Evolutionary conservation across 331 rosid genomes (phyloP).

Genomic region (Spiraea crenata): DNA sequence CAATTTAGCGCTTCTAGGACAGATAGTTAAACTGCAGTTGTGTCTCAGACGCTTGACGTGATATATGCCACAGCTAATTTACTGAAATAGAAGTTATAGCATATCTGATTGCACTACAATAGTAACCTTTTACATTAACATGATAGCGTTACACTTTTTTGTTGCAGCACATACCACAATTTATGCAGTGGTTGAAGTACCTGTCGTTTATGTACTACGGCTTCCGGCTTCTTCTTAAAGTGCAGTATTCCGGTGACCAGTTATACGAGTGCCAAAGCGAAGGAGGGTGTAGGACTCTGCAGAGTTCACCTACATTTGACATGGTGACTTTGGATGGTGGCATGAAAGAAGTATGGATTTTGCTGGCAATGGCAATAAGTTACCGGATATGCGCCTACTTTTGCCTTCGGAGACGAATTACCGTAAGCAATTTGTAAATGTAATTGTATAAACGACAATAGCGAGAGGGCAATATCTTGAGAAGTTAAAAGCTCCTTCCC

Average conservation of each 20-base stretch:
- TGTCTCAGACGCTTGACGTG: too few relatives aligned
- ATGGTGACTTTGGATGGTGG: constrained; percentile 71
- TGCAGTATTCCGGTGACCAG: constrained; percentile 75
- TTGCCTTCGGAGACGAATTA: constrained; percentile 60
- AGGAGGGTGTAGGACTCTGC: constrained; percentile 64
- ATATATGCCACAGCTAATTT: background rate
- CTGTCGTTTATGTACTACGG: constrained; percentile 81
- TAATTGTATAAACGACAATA: constrained; percentile 11
- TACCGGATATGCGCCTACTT: constrained; percentile 64
- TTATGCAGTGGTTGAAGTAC: constrained; percentile 83
- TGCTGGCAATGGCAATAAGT: constrained; percentile 65
- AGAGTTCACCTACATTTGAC: constrained; percentile 81
- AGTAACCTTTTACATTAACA: background rate
- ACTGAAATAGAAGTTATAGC: background rate
- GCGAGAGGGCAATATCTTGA: background rate
- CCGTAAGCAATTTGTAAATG: constrained; percentile 37
- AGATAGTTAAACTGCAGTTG: too few relatives aligned
- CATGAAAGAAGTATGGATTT: constrained; percentile 64
- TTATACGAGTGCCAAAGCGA: constrained; percentile 63
- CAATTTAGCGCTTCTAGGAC: background rate
- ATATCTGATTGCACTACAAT: background rate
- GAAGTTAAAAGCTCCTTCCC: background rate
- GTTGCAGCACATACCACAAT: constrained; percentile 81
- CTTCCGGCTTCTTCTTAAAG: constrained; percentile 75
- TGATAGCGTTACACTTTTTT: background rate